Evolutionary conservation across 805 yeast genomes (phyloP), one percentile per base, ranked within the genome.

Genomic region (Clavispora santaluciae): DNA sequence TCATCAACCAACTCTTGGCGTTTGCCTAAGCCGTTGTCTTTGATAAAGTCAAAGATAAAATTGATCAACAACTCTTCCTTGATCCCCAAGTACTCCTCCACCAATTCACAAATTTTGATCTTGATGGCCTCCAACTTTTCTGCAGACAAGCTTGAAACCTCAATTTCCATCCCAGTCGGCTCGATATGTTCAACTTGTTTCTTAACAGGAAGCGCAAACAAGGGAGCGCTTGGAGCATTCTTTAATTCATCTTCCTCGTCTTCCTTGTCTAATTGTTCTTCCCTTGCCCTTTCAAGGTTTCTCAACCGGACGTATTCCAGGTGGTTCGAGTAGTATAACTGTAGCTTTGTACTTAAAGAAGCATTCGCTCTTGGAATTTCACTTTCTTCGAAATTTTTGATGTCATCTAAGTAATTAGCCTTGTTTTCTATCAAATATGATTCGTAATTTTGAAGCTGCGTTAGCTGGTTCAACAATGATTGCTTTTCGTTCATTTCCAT

Each of bases 61-160:
- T 66, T 65, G 11, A 69, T 59, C 45, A 79, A 61, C 33, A 74
- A 70, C 11, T 73, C 77, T 45, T 79, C 86, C 38, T 63, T 60
- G 34, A 75, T 62, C 1, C 83, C 85, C 35, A 79, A 54, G 41
- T 66, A 73, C 42, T 77, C 79, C 40, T 70, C 78, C 23, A 79
- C 57, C 35, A 75, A 61, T 3, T 55, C 56, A n/a, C 61, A 65
- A 16, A 78, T 59, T 43, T 68, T 69, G 0, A 51, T 49, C 23
- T 61, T 60, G 18, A 76, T 47, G 7, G 50, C 22, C 0, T 43
- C 52, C 20, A 64, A 43, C 3, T 22, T 29, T 2, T 41, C 48
- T 3, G 38, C 13, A 1, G 54, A 28, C 8, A 59, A 42, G 6
- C 33, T 15, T 3, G 49, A 35, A 7, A 57, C 39, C 5, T 25